Base-by-base conservation (phyloP, 2,329 filamentous ascomycete genomes). In the Curvularia verruculosa region DNA sequence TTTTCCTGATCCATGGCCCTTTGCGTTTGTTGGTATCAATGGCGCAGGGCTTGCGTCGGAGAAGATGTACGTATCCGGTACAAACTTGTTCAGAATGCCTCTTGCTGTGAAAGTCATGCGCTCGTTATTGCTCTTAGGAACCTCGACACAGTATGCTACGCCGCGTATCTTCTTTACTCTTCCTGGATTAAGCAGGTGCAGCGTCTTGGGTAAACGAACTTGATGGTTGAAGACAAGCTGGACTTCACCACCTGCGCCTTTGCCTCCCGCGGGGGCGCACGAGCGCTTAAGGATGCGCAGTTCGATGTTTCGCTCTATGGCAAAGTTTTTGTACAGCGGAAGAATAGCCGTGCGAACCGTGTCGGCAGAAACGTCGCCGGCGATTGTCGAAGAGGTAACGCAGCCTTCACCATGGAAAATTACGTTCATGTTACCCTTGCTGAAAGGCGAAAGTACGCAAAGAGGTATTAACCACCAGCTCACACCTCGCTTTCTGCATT, bases 171-270 rank as follows among this genome's bases (percentile, higher is more conserved):
- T 87, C 83, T 92, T 94, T 69, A 99, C 89, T 54, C 91, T 84
- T 7, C 95, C 95, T 0, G 93, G 87, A 61, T 86, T 90, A 67
- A 96, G 84, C 53, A 97, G 79, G 77, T 99, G 95, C 73, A 99
- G 81, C 36, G 95, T 99, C 81, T 96, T 96, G 10, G 95, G 95
- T 49, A 98, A 81, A 36, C 94, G 87, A 12, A 99, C 89, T 78
- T 99, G 95, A 75, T 94, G 93, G 19, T 91, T 92, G 73, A 98
- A 98, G 7, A 93, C 84, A 56, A 99, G 80, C 77, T 97, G 93
- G n/a, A 99, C 94, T 53, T 96, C 85, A 40, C 95, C 95, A 40
- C 91, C 92, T 37, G 94, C 95, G 26, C 92, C 91, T 58, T 84
- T 85, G 2, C 92, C 93, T 0, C 85, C 83, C 0, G 91, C 91